These are phyloP conservation scores for Penicillium tannophilum DNA, from an alignment of 495 filamentous ascomycete species.

Conservation along the genomic window DNA sequence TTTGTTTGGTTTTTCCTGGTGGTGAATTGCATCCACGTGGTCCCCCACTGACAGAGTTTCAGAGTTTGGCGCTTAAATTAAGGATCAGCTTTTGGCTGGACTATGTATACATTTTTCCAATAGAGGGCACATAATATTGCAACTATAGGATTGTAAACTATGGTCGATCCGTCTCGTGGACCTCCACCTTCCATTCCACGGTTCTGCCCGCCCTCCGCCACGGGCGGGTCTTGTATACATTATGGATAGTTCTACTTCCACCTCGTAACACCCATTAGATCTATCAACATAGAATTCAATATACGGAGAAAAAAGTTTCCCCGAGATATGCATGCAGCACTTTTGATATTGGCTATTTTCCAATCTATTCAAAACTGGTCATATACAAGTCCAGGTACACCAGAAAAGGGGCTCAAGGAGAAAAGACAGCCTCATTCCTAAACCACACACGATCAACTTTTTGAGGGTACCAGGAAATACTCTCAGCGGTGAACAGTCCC, in stretches of 20 bases:
- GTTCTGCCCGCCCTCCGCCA: constrained; percentile 25
- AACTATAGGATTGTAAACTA: background rate
- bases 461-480: background rate
- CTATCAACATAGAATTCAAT: too few species aligned
- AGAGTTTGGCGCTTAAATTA: constrained; percentile 2
- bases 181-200: constrained; percentile 35
- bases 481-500: background rate
- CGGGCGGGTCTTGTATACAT: background rate
- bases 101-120: background rate
- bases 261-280: background rate
- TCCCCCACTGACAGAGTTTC: constrained; percentile 25
- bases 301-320: too few species aligned
- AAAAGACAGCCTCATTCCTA: background rate
- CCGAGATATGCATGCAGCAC: background rate
- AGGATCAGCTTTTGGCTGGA: background rate
- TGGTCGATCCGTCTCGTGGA: constrained; percentile 23
- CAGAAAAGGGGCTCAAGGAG: background rate
- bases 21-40: constrained; percentile 41
- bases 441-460: background rate
- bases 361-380: too few species aligned
- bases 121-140: background rate
- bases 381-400: background rate
- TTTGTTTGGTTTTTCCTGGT: constrained; percentile 33
- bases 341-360: background rate
- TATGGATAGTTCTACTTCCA: background rate